Percentiles rank a stretch among this genome's conserved stretches.
Evolutionary conservation across 2,329 filamentous ascomycete genomes (phyloP).

Genomic region (Penicillium sp.): DNA sequence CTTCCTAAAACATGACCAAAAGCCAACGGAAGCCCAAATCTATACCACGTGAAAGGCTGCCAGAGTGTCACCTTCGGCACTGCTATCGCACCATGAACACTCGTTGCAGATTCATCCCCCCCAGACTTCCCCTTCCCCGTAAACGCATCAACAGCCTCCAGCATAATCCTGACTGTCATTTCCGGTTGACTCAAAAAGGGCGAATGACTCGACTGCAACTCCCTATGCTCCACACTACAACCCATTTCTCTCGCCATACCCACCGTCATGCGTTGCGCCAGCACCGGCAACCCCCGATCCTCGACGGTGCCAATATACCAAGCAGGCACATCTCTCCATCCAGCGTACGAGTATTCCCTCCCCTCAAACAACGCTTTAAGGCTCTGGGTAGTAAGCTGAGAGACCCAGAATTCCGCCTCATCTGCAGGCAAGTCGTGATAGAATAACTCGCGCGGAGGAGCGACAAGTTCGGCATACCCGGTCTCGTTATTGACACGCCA

Average conservation of each 20-base stretch:
- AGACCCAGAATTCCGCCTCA: constrained; percentile 44
- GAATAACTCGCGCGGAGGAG: constrained; percentile 41
- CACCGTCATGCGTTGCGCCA: constrained; percentile 39
- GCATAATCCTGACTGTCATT: constrained; percentile 38
- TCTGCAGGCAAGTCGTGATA: constrained; percentile 49
- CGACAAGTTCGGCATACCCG: constrained; percentile 42
- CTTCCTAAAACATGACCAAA: not conserved
- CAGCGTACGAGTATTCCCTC: constrained; percentile 43
- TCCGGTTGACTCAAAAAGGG: constrained; percentile 48
- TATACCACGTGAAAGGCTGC: not conserved
- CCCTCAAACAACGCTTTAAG: constrained; percentile 47
- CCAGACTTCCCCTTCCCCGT: constrained; percentile 2
- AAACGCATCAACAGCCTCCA: constrained; percentile 36
- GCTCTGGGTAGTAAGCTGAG: constrained; percentile 41
- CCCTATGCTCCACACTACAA: constrained; percentile 35
- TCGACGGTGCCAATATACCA: constrained; percentile 47
- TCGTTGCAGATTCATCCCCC: not conserved
- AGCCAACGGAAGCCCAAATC: not conserved
- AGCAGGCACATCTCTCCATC: constrained; percentile 47
- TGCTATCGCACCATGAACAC: not conserved
- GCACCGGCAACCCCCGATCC: constrained; percentile 41
- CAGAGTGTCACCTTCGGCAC: not conserved
- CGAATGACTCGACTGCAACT: constrained; percentile 48
- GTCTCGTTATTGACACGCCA: constrained; percentile 41
- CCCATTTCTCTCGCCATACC: constrained; percentile 41